Conservation (phyloP, 768 basidiomycete species). For the Hygrophoropsis aurantiaca region DNA sequence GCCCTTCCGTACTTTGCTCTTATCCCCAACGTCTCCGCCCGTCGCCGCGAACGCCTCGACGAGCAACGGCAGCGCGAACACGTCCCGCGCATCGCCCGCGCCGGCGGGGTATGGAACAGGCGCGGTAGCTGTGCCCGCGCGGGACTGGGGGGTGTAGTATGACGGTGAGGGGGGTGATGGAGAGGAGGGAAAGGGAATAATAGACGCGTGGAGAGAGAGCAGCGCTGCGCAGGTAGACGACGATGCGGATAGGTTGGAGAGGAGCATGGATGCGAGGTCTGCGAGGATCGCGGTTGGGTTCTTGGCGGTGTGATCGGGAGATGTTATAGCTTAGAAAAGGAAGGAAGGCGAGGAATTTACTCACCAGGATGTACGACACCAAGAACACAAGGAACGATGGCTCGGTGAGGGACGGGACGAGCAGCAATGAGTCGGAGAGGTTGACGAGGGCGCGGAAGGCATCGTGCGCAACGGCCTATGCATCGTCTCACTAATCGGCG, state of each 20-base stretch:
- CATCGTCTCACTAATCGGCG: not conserved
- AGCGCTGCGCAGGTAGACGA: conserved; percentile 64
- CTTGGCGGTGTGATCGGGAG: too few relatives aligned
- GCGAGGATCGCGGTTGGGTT: conserved; percentile 89
- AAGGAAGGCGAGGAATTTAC: conserved; percentile 27
- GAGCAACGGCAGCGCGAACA: conserved; percentile 76
- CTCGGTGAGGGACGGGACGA: conserved; percentile 69
- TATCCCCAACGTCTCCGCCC: conserved; percentile 54
- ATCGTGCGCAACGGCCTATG: conserved; percentile 86
- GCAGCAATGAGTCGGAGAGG: conserved; percentile 78
- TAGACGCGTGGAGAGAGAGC: conserved; percentile 61
- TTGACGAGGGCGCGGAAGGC: conserved; percentile 94
- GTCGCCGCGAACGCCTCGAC: conserved; percentile 86
- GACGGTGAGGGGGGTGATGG: conserved; percentile 46
- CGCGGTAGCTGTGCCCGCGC: conserved; percentile 74
- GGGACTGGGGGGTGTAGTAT: conserved; percentile 74
- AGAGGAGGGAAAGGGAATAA: conserved; percentile 45
- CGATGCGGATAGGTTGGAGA: conserved; percentile 90
- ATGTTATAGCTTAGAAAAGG: too few relatives aligned
- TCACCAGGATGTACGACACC: conserved; percentile 85
- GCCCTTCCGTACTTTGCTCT: conserved; percentile 62
- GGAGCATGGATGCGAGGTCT: conserved; percentile 94
- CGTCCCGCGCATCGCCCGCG: conserved; percentile 49
- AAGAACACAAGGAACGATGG: conserved; percentile 74
- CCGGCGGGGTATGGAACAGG: conserved; percentile 67